Conservation (phyloP, 2,329 filamentous ascomycete species). For the Xylaria hypoxylon region DNA sequence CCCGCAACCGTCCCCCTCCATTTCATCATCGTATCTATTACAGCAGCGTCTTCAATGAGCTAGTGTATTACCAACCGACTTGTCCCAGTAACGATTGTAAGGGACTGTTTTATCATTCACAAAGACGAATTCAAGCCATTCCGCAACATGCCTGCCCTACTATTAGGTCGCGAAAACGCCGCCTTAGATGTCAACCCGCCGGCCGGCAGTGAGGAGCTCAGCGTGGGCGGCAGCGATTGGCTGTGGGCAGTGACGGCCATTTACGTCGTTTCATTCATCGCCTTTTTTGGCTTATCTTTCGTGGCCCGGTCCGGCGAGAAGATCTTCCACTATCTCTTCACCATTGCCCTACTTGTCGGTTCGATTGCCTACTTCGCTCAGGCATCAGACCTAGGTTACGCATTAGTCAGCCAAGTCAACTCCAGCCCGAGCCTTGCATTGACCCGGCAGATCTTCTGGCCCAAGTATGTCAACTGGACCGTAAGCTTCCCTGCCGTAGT, state of each 20-base stretch:
- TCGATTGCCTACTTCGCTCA: slow-evolving; percentile 63
- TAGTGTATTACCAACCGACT: background rate
- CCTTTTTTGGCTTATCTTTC: slow-evolving; percentile 56
- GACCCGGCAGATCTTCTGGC: slow-evolving; percentile 65
- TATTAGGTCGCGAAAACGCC: slow-evolving; percentile 52
- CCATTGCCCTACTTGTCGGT: slow-evolving; percentile 61
- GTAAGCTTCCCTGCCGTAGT: slow-evolving; percentile 61
- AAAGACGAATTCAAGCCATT: background rate
- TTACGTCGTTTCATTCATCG: slow-evolving; percentile 60
- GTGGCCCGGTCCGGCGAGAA: slow-evolving; percentile 60
- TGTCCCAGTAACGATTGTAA: background rate
- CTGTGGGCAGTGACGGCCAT: slow-evolving; percentile 66
- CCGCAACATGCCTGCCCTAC: slow-evolving; percentile 26
- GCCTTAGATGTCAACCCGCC: slow-evolving; percentile 62
- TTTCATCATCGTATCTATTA: slow-evolving; percentile 7
- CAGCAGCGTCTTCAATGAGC: background rate
- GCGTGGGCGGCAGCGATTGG: slow-evolving; percentile 64
- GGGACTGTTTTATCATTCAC: background rate
- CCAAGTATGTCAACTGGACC: slow-evolving; percentile 66
- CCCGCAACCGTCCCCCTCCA: background rate
- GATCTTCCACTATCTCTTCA: slow-evolving; percentile 69
- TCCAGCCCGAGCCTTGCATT: slow-evolving; percentile 46
- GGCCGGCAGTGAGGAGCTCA: slow-evolving; percentile 54
- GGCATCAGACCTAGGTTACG: slow-evolving; percentile 64
- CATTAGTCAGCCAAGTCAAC: slow-evolving; percentile 54